These are phyloP conservation scores for Ramaria sp. DNA, from an alignment of 768 basidiomycete genomes.

Conservation along the genomic window DNA sequence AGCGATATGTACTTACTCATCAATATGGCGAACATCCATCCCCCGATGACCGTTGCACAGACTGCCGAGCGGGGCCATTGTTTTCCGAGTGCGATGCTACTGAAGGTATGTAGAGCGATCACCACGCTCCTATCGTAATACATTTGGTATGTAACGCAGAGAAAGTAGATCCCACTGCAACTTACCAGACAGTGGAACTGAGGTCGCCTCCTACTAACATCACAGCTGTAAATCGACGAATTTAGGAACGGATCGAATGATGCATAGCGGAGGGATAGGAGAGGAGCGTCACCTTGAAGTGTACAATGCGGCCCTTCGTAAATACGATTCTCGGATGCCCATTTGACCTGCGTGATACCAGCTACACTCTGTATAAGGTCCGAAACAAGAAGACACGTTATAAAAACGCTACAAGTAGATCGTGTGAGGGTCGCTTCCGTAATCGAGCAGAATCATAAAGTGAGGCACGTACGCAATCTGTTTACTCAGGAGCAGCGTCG, in stretches of 20 bases:
- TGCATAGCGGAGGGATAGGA: not conserved
- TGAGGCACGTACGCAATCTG: conserved; percentile 4
- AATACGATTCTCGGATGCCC: conserved; percentile 9
- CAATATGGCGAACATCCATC: not conserved
- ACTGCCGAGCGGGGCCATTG: conserved; percentile 1
- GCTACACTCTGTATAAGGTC: conserved; percentile 10
- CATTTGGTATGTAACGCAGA: not conserved
- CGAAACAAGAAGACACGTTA: conserved; percentile 7
- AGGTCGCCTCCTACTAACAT: conserved; percentile 3
- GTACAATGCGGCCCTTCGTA: conserved; percentile 8
- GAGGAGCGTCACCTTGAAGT: conserved; percentile 5
- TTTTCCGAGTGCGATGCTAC: conserved; percentile 5
- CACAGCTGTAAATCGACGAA: not conserved
- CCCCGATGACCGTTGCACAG: not conserved
- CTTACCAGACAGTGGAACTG: conserved; percentile 1
- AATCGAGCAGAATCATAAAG: not conserved
- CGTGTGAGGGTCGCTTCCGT: not conserved
- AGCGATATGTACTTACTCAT: not conserved
- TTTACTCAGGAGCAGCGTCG: not conserved
- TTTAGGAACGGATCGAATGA: not conserved
- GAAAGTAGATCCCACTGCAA: not conserved
- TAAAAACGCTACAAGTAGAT: conserved; percentile 2
- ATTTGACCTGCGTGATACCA: conserved; percentile 9
- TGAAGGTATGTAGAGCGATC: not conserved
- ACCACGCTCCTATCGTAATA: not conserved